Evolutionary conservation across 768 basidiomycete genomes (phyloP).

Genomic region (Mycena vulgaris): DNA sequence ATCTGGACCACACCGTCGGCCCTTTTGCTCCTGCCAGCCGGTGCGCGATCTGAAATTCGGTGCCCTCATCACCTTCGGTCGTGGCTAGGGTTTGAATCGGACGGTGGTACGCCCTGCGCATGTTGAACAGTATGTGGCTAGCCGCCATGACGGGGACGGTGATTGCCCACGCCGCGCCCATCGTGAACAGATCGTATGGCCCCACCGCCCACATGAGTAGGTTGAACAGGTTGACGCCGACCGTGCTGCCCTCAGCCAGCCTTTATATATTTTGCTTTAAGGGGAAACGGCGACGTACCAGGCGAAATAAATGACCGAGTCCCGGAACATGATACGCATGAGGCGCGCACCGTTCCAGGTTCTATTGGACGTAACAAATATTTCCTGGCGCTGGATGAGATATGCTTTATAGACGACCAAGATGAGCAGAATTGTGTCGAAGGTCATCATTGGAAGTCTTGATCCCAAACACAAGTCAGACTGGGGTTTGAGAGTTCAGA

Average conservation of each 20-base stretch:
- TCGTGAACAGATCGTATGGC: constrained; percentile 18
- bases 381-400: constrained; percentile 10
- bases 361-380: background rate
- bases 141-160: constrained; percentile 28
- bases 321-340: constrained; percentile 20
- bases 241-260: constrained; percentile 13
- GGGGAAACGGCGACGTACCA: constrained; percentile 7
- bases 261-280: background rate
- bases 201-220: constrained; percentile 6
- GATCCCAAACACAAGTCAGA: background rate
- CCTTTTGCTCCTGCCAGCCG: background rate
- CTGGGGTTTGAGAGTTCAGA: too few species aligned
- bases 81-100: background rate
- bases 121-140: constrained; percentile 18
- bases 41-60: constrained; percentile 12
- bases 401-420: constrained; percentile 22
- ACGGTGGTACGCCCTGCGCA: constrained; percentile 1
- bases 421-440: constrained; percentile 17
- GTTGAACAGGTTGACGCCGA: constrained; percentile 25
- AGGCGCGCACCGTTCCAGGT: constrained; percentile 12
- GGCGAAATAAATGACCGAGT: constrained; percentile 28
- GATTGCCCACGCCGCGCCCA: constrained; percentile 19
- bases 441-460: constrained; percentile 25
- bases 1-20: constrained; percentile 2
- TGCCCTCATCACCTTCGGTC: background rate